Evolutionary conservation across 495 filamentous ascomycete genomes (phyloP).

Genomic region (Astrothelium macrocarpum): DNA sequence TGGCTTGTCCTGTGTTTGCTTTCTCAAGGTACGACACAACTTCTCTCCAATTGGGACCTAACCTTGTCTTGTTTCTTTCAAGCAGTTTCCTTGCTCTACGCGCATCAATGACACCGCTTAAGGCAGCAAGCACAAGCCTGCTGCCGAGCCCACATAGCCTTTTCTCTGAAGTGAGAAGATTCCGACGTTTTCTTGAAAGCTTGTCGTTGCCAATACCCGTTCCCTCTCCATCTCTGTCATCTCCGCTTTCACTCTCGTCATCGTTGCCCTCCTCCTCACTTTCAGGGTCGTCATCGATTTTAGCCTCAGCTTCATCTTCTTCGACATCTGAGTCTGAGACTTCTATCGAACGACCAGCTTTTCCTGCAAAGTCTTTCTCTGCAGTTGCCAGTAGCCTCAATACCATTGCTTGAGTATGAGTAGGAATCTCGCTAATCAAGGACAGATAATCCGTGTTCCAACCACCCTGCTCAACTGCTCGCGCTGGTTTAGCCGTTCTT

Average conservation of each 20-base stretch:
- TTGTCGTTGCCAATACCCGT: constrained; percentile 18
- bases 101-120: constrained; percentile 61
- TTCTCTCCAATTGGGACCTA: constrained; percentile 22
- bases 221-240: constrained; percentile 44
- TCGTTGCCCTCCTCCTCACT: constrained; percentile 46
- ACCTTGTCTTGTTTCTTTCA: constrained; percentile 20
- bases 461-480: constrained; percentile 26
- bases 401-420: constrained; percentile 50
- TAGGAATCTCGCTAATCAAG: constrained; percentile 54
- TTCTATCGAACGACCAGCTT: constrained; percentile 55
- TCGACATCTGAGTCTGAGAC: constrained; percentile 46
- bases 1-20: not conserved
- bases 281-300: constrained; percentile 50
- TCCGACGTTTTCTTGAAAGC: constrained; percentile 15
- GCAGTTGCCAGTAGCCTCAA: constrained; percentile 61
- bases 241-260: constrained; percentile 31
- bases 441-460: constrained; percentile 47
- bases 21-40: constrained; percentile 20
- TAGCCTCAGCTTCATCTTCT: constrained; percentile 39
- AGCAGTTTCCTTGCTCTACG: constrained; percentile 53
- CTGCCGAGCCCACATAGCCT: constrained; percentile 74
- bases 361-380: constrained; percentile 67
- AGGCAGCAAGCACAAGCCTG: constrained; percentile 68
- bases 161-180: constrained; percentile 44
- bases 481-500: constrained; percentile 32